Base-by-base conservation (phyloP, 768 basidiomycete species). In the Saitozyma sp. region DNA sequence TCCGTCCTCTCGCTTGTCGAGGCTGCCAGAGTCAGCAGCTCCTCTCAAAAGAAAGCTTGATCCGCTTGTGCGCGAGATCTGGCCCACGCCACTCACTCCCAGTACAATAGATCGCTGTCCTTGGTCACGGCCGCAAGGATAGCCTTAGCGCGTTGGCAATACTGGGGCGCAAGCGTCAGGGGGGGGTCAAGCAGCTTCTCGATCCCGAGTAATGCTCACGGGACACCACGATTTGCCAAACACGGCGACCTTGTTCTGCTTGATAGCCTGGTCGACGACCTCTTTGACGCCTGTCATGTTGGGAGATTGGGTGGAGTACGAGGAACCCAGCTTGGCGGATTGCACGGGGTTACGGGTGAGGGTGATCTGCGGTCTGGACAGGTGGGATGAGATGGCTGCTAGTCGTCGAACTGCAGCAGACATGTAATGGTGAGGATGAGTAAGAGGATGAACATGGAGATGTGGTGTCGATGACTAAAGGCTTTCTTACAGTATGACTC, bases 211-310 rank as follows among this genome's bases (percentile, higher is more conserved):
- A 7, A 9, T 7, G 74, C 78, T 65, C 61, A 79, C 78, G 48
- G 76, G 74, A 61, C 78, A 79, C 64, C 74, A 77, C 39, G 67
- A 64, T 65, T 79, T 79, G 54, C 65, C 62, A 59, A 73, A 77
- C 16, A 79, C 68, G 53, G 73, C 71, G 54, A 76, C 70, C 51
- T 71, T 65, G 68, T 79, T 71, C 58, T 72, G 64, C 37, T 65
- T 66, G 65, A 79, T 75, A 20, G 61, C 56, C 59, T 65, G 49
- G 46, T 76, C 70, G 57, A 76, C 70, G 20, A 68, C 45, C 41
- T 66, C 37, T 62, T 76, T 74, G 39, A 64, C 60, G 43, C 56
- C 56, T 29, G 70, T 58, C 46, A 59, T 67, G 65, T 69, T 73
- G 57, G 62, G 37, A 16, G 73, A 58, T n/a, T 68, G 51, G 14